Base-by-base conservation (phyloP, 2,329 filamentous ascomycete genomes). In the Venturia asperata region DNA sequence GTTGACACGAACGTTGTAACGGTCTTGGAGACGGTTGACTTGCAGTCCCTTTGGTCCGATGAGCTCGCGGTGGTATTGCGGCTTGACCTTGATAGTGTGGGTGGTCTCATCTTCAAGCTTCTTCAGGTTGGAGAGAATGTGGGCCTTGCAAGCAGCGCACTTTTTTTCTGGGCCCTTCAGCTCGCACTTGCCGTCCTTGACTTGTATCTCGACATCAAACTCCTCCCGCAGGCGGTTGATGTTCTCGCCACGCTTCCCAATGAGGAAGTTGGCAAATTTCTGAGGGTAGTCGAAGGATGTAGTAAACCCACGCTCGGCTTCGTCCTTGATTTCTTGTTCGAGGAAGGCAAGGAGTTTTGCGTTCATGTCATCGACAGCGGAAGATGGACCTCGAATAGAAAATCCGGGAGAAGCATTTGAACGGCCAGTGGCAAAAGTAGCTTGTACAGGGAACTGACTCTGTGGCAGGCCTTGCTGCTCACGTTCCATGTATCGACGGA, bases 131-230 rank as follows among this genome's bases (percentile, higher is more conserved):
- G 86, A 83, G 68, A 87, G 81, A 70, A 99, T 97, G 72, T 96
- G 87, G 47, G 87, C 80, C 76, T 90, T 94, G 68, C 91, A 91
- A 62, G 87, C 86, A 75, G 96, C 92, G 1, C 92, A 91, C 82
- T 97, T 97, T 62, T 91, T 91, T 79, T 95, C 91, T 62, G 94
- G 93, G 34, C 95, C 94, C 81, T 95, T 97, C 70, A 99, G 86
- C 77, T 96, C 91, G 62, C 97, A 91, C 77, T 92, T 92, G 69
- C 94, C 94, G 71, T 97, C 91, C 70, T 95, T 87, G 47, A 97
- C 88, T 77, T 97, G 92, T 68, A 99, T 88, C 66, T 88, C 85
- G 60, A 89, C 86, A 72, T 89, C 87, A 66, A 87, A 87, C 71
- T 88, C 86, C 52, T 89, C 86, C 41, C 86, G 83, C 58, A 88